Percentiles rank a stretch among this genome's conserved stretches.
phyloP scores from a whole-genome alignment of 495 filamentous ascomycete species.

The Hypoxylon fragiforme region DNA sequence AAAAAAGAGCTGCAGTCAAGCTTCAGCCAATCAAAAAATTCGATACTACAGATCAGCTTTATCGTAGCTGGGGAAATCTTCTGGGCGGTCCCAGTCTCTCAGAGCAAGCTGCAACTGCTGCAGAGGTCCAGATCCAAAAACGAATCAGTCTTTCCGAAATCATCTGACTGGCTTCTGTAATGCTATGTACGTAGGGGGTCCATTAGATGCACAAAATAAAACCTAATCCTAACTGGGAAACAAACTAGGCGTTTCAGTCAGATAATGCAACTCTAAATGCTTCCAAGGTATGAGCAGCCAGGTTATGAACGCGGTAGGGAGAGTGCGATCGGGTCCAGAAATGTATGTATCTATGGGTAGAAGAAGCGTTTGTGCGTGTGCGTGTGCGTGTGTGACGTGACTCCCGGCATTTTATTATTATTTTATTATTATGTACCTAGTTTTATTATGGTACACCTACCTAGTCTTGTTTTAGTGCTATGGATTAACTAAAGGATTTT shows the following conservation, averaged over 20 bases:
- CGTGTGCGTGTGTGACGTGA: not conserved
- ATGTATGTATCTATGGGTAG: conserved; percentile 10
- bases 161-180: conserved; percentile 21
- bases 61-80: conserved; percentile 31
- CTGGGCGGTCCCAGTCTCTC: conserved; percentile 4
- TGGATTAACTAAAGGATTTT: not conserved
- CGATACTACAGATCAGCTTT: conserved; percentile 13
- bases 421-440: not conserved
- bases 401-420: too few relatives aligned
- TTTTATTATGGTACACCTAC: too few relatives aligned
- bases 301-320: not conserved
- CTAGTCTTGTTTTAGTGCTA: not conserved
- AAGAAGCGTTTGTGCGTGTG: not conserved
- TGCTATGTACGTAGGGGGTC: conserved; percentile 7
- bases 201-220: conserved; percentile 2
- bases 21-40: conserved; percentile 52
- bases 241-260: conserved; percentile 31
- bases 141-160: conserved; percentile 19
- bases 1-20: conserved; percentile 41
- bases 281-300: not conserved
- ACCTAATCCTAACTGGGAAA: conserved; percentile 24
- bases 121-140: conserved; percentile 30
- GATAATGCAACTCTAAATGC: conserved; percentile 32
- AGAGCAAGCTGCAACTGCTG: not conserved
- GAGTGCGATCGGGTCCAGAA: conserved; percentile 21